These are phyloP conservation scores for Suhomyces pyralidae DNA, from an alignment of 805 yeast species.

Conservation along the genomic window DNA sequence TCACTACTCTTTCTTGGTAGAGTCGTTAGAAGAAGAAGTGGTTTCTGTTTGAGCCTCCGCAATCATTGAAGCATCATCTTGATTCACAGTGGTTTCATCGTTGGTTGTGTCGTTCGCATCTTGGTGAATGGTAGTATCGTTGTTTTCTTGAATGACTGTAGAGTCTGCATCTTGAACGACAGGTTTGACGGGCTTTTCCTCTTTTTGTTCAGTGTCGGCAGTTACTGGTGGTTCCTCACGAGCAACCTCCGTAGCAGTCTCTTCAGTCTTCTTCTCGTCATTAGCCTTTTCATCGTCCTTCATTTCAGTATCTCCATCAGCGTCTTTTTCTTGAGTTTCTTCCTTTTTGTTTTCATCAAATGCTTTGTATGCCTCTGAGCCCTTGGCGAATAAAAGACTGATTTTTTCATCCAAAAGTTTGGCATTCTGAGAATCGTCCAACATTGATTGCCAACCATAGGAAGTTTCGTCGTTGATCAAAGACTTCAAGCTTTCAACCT, in stretches of 20 bases:
- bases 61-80: slow-evolving; percentile 21
- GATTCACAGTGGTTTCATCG: slow-evolving; percentile 35
- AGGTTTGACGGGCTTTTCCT: not conserved
- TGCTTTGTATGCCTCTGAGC: slow-evolving; percentile 29
- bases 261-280: not conserved
- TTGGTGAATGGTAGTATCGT: slow-evolving; percentile 48
- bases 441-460: slow-evolving; percentile 51
- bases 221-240: not conserved
- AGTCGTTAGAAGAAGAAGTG: slow-evolving; percentile 4
- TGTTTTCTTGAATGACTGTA: slow-evolving; percentile 44
- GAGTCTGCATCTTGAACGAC: slow-evolving; percentile 41
- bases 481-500: slow-evolving; percentile 30
- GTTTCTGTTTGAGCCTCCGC: slow-evolving; percentile 13
- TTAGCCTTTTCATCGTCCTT: not conserved
- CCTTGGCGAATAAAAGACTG: slow-evolving; percentile 35
- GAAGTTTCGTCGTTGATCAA: slow-evolving; percentile 47
- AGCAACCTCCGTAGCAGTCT: not conserved
- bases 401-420: slow-evolving; percentile 27
- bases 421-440: slow-evolving; percentile 39
- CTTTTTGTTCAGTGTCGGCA: not conserved
- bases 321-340: slow-evolving; percentile 5
- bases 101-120: slow-evolving; percentile 50
- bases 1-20: slow-evolving; percentile 5
- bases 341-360: slow-evolving; percentile 7
- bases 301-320: not conserved